Percentiles rank a stretch among this genome's conserved stretches.
These are phyloP conservation scores for Flaveria ramosissima DNA, from an alignment of 129 eudicot genomes.

Conservation along the genomic window DNA sequence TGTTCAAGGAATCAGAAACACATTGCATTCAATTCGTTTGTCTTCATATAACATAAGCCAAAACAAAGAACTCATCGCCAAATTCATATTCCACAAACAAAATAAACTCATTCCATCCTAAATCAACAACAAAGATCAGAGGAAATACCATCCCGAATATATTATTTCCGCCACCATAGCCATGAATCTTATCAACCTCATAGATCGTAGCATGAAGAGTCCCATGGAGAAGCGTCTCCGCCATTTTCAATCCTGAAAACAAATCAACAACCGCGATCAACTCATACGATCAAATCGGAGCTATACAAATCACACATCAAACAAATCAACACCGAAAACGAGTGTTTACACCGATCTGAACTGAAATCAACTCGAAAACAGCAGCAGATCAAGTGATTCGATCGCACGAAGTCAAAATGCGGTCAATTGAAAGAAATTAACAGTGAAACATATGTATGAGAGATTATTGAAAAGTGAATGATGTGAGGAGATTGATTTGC, in stretches of 20 bases:
- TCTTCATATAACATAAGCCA: too few species aligned
- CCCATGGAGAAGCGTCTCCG: slow-evolving; percentile 61
- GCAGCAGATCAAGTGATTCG: slow-evolving; percentile 23
- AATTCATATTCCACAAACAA: background rate
- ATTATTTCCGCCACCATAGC: slow-evolving; percentile 37
- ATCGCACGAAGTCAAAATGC: background rate
- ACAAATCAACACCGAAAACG: background rate
- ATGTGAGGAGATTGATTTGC: background rate
- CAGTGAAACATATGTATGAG: background rate
- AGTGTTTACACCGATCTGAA: background rate
- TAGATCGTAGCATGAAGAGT: slow-evolving; percentile 73
- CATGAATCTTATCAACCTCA: slow-evolving; percentile 59
- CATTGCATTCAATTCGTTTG: too few species aligned
- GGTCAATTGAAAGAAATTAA: background rate
- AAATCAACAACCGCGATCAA: slow-evolving; percentile 11
- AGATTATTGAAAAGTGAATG: background rate
- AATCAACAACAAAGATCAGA: background rate
- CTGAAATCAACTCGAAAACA: slow-evolving; percentile 5
- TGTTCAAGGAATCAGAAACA: background rate
- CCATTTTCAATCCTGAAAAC: slow-evolving; percentile 44
- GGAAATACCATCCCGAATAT: slow-evolving; percentile 50
- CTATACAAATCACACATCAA: slow-evolving; percentile 1
- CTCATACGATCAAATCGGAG: slow-evolving; percentile 20
- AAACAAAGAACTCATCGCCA: background rate
- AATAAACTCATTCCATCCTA: background rate